Evolutionary conservation across 257 asterid genomes (phyloP).

Genomic region (Solanum appendiculatum): DNA sequence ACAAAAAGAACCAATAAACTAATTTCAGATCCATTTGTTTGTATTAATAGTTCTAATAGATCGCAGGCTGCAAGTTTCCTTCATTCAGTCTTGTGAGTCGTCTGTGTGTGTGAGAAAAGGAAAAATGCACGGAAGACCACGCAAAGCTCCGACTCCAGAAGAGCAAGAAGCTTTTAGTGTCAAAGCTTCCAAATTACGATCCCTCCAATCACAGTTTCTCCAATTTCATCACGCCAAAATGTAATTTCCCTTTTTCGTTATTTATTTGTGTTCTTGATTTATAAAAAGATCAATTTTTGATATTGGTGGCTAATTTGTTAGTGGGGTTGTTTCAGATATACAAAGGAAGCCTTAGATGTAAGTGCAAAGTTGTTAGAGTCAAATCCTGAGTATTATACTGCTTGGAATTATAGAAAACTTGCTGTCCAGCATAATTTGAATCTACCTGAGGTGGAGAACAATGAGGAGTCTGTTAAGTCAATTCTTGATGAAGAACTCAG

Average conservation of each 20-base stretch:
- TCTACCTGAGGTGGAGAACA: conserved; percentile 20
- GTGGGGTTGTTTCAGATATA: conserved; percentile 37
- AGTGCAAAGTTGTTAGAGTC: conserved; percentile 59
- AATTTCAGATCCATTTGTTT: background rate
- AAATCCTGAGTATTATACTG: conserved; percentile 85
- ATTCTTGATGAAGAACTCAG: conserved; percentile 65
- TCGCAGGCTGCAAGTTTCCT: background rate
- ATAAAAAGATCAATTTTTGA: background rate
- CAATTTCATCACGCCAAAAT: conserved; percentile 59
- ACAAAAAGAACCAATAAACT: no score
- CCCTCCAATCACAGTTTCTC: conserved; percentile 75
- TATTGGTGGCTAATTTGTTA: background rate
- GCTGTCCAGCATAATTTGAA: conserved; percentile 51
- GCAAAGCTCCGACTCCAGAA: conserved; percentile 49
- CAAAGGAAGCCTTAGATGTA: conserved; percentile 70
- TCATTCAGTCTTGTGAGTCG: background rate
- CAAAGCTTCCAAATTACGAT: conserved; percentile 63
- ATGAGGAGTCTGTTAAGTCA: conserved; percentile 30
- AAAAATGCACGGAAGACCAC: conserved; percentile 82
- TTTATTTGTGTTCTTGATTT: background rate
- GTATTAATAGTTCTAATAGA: background rate
- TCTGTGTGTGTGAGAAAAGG: background rate
- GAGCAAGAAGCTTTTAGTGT: conserved; percentile 46
- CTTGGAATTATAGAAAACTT: conserved; percentile 87
- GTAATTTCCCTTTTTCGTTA: conserved; percentile 17